Evolutionary conservation across 176 grass and related monocot species (phyloP), one percentile per base, ranked within the genome.

Genomic region (Raddia guianensis): DNA sequence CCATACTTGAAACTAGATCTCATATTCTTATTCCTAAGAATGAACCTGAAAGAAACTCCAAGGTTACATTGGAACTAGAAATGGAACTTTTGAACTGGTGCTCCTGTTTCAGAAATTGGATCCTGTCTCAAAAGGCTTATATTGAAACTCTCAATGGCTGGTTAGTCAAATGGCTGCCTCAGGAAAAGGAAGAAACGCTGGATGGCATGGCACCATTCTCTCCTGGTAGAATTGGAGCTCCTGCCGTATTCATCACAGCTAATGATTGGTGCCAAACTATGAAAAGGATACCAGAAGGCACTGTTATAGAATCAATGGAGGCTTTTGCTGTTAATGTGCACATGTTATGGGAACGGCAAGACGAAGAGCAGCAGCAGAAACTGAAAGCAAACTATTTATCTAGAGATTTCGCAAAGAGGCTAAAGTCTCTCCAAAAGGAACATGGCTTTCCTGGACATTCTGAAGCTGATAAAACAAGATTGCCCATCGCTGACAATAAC

Each of bases 91-190:
- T 94, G 80, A 97, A 97, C 76, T 97, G 89, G 91, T 82, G 87
- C 79, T 89, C 85, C 57, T 90, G 91, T 88, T 97, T 97, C 80
- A 88, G 84, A 45, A 87, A 94, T 35, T 97, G 91, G 91, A 85
- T 97, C 73, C 19, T 51, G 6, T 87, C 87, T 14, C 94, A 97
- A 75, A 90, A 89, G 50, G 77, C 85, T 42, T 97, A 97, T 74
- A 85, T 94, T 13, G 85, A 90, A 86, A 77, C 85, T 63, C 66
- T 97, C 5, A 97, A 97, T 49, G 85, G 83, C 37, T 97, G 92
- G 91, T 72, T 97, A 69, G 44, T 90, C 20, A 97, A 97, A 83
- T 97, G 94, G 94, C 91, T 97, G 75, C 85, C 87, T 63, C 73
- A 90, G 78, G 91, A 92, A 86, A 94, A 85, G 72, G 94, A 94